Percentiles rank a stretch among this genome's conserved stretches.
phyloP scores from a whole-genome alignment of 805 yeast genomes.

The Brettanomyces sp. region DNA sequence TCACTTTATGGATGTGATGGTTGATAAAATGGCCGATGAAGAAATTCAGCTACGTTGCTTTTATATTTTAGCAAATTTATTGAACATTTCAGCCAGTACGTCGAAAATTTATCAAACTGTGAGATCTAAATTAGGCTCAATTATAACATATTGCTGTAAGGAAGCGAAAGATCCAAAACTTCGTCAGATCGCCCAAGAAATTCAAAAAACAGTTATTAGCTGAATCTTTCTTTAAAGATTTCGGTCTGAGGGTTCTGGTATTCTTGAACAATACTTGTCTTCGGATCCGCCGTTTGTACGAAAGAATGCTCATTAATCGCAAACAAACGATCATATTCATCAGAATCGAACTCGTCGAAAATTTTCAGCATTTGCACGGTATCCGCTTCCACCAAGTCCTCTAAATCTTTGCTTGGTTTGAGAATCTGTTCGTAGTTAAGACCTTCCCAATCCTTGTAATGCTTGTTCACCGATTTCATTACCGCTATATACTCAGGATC shows the following conservation, averaged over 20 bases:
- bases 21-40: slow-evolving; percentile 10
- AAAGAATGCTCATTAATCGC: slow-evolving; percentile 11
- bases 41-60: slow-evolving; percentile 16
- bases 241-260: slow-evolving; percentile 23
- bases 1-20: slow-evolving; percentile 9
- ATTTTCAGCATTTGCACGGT: neutral
- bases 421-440: slow-evolving; percentile 7
- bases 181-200: slow-evolving; percentile 1
- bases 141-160: neutral
- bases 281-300: slow-evolving; percentile 12
- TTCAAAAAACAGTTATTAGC: neutral
- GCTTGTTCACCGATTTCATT: slow-evolving; percentile 11
- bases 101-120: neutral
- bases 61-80: slow-evolving; percentile 10
- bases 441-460: slow-evolving; percentile 7
- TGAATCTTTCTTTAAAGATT: slow-evolving; percentile 9
- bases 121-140: neutral
- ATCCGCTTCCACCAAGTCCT: slow-evolving; percentile 7
- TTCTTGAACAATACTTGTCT: slow-evolving; percentile 6
- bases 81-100: neutral
- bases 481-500: slow-evolving; percentile 29
- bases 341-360: slow-evolving; percentile 2
- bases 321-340: slow-evolving; percentile 8
- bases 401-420: slow-evolving; percentile 9
- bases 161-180: neutral